Evolutionary conservation across 2,329 filamentous ascomycete species (phyloP), one percentile per base, ranked within the genome.

Genomic region (Clonostachys rhizophaga): DNA sequence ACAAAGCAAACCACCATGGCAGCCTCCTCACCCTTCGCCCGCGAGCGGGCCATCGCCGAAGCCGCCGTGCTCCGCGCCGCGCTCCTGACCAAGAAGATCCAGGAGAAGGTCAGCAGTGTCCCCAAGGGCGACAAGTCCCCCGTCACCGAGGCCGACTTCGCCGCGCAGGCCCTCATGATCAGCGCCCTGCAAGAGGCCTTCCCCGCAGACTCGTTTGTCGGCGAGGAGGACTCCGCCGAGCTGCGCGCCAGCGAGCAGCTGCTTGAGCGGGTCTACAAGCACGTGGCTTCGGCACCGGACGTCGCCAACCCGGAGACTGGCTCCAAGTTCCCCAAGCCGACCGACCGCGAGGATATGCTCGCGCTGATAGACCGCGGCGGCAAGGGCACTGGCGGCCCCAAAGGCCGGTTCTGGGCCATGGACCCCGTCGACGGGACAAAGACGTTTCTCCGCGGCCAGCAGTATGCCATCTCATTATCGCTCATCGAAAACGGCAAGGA

Each of bases 391-490:
- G 50, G 66, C 53, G 50, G 72, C 3, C 47, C 45, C 10, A 47
- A 62, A 4, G 65, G 71, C 1, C 65, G 74, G 1, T 71, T 78
- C 45, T 86, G 82, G 82, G 74, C 81, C 33, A 73, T 86, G 58
- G 82, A 86, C 55, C 82, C 82, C 1, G 76, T 86, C 8, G 82
- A 86, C 53, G 82, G 82, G 33, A 86, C 82, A 2, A 76, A 75
- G 14, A 78, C 80, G 0, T 86, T 83, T 49, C 74, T 86, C 52
- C 65, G 65, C 37, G 78, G 78, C 4, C 71, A 81, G 60, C 82
- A 86, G 62, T 86, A 84, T 49, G 81, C 76, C 4, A 78, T 86
- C 5, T 79, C 78, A 50, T 64, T 85, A 17, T 75, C 77, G 4
- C 62, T 86, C 51, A 61, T 85, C 3, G 73, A 80, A 49, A 67